Percentiles rank a stretch among this genome's conserved stretches.
Conservation (phyloP, 192 early-diverging fungal species). For the Funneliformis geosporum region DNA sequence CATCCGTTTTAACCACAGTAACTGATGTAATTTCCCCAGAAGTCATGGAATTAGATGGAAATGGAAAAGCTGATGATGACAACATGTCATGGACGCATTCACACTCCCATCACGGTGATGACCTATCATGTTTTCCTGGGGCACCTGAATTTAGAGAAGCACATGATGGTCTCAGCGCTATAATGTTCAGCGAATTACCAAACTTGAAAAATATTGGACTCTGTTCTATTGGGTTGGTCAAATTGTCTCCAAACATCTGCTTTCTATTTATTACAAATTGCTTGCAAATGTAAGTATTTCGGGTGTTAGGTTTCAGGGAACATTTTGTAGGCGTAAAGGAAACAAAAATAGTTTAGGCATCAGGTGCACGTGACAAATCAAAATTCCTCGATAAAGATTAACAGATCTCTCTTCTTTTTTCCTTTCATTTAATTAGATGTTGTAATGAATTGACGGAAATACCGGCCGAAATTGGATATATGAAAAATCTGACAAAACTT, state of each 20-base stretch:
- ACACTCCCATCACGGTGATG: neutral
- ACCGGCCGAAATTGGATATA: slow-evolving; percentile 73
- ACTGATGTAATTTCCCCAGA: slow-evolving; percentile 9
- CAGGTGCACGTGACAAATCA: too few species aligned
- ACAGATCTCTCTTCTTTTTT: neutral
- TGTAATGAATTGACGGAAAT: slow-evolving; percentile 70
- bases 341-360: too few species aligned
- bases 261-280: slow-evolving; percentile 60
- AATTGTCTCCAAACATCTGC: slow-evolving; percentile 70
- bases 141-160: slow-evolving; percentile 22
- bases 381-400: too few species aligned
- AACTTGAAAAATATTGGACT: slow-evolving; percentile 58
- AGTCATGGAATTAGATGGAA: slow-evolving; percentile 1
- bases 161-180: slow-evolving; percentile 34
- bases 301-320: neutral
- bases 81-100: neutral
- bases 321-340: too few species aligned
- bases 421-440: slow-evolving; percentile 54
- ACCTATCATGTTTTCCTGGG: neutral
- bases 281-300: slow-evolving; percentile 67
- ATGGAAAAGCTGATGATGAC: neutral
- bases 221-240: slow-evolving; percentile 58
- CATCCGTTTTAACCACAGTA: slow-evolving; percentile 2
- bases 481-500: slow-evolving; percentile 66
- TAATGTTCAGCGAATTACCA: slow-evolving; percentile 44